These are phyloP conservation scores for Umbellularia californica DNA, from an alignment of 164 flowering plant genomes.

Conservation along the genomic window DNA sequence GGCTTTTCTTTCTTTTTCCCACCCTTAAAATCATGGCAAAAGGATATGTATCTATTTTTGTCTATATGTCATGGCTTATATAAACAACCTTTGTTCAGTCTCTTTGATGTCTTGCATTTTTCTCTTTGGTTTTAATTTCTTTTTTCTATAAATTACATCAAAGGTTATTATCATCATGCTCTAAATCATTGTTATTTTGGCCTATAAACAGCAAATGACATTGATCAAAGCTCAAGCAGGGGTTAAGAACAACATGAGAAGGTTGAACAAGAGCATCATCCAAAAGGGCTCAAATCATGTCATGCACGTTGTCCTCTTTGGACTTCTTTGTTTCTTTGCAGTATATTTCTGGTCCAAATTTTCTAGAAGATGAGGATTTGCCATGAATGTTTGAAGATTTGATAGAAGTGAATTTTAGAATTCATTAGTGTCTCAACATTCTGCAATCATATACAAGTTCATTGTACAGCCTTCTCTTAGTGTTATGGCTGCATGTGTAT, in stretches of 20 bases:
- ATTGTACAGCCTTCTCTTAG: neutral
- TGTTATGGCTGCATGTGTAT: neutral
- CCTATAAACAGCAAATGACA: slow-evolving; percentile 71
- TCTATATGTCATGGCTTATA: too few species aligned
- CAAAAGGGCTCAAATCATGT: slow-evolving; percentile 71
- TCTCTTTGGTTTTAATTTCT: too few species aligned
- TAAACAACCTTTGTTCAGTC: too few species aligned
- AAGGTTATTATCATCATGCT: too few species aligned
- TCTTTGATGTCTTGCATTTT: too few species aligned
- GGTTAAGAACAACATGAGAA: slow-evolving; percentile 85
- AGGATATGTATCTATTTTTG: too few species aligned
- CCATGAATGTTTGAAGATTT: neutral
- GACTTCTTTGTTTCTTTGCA: slow-evolving; percentile 49
- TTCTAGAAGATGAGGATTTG: slow-evolving; percentile 29
- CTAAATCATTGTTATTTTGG: neutral
- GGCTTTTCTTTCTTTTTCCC: too few species aligned
- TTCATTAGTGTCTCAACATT: neutral
- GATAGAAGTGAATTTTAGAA: neutral
- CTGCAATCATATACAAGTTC: neutral
- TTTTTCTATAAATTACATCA: too few species aligned
- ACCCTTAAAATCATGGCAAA: too few species aligned
- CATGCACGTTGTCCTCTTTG: slow-evolving; percentile 75
- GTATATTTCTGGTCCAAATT: slow-evolving; percentile 66
- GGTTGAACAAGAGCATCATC: slow-evolving; percentile 69
- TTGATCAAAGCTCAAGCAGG: slow-evolving; percentile 87